Evolutionary conservation across 257 asterid genomes (phyloP).

Genomic region (Buddleja alternifolia): DNA sequence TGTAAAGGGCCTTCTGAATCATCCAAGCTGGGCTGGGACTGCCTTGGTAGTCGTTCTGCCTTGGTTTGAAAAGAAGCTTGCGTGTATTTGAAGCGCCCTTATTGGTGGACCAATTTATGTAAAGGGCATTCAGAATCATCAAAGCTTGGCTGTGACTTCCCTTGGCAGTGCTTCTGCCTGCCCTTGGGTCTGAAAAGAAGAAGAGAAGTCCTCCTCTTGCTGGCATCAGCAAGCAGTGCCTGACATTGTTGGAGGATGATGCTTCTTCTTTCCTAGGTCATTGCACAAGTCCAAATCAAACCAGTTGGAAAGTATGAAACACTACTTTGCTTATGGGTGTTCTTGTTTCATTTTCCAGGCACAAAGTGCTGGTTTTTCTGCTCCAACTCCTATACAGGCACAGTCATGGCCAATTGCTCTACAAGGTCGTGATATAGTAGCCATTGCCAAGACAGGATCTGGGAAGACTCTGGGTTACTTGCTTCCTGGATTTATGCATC

Average conservation of each 20-base stretch:
- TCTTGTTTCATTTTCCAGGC: conserved; percentile 59
- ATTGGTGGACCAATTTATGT: conserved; percentile 55
- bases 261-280: conserved; percentile 63
- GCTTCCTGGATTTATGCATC: conserved; percentile 87
- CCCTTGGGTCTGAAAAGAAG: conserved; percentile 70
- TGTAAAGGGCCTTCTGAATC: conserved; percentile 63
- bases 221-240: conserved; percentile 57
- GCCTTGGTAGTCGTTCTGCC: conserved; percentile 57
- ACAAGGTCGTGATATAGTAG: conserved; percentile 88
- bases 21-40: conserved; percentile 52
- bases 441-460: conserved; percentile 96
- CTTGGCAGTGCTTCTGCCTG: conserved; percentile 57
- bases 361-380: conserved; percentile 82
- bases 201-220: conserved; percentile 60
- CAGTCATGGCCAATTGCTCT: conserved; percentile 94
- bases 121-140: conserved; percentile 64
- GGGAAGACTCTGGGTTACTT: conserved; percentile 95
- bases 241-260: conserved; percentile 53
- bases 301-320: conserved; percentile 31
- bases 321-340: conserved; percentile 41
- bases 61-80: conserved; percentile 56
- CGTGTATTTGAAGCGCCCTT: conserved; percentile 59
- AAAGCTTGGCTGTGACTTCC: conserved; percentile 53
- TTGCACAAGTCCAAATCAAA: conserved; percentile 44
- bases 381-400: conserved; percentile 96